A percentile compares a stretch with the other conserved stretches of the same genome.
phyloP scores from a whole-genome alignment of 441 rosid genomes.

The Theobroma grandiflorum region DNA sequence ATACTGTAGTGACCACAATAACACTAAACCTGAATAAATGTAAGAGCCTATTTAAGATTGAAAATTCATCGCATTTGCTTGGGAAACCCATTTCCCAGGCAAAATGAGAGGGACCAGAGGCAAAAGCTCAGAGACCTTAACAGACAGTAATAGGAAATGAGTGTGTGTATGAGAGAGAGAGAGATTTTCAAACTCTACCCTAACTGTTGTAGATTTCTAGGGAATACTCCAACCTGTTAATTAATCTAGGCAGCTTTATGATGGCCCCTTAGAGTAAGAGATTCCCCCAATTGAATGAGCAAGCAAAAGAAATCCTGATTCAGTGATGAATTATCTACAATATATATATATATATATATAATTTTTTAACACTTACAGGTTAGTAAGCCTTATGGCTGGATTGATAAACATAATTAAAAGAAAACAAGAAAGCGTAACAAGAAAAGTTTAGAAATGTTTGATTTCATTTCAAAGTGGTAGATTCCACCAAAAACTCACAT shows the following conservation, averaged over 20 bases:
- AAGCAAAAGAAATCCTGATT: not conserved
- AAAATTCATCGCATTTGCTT: not conserved
- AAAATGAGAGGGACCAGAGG: not conserved
- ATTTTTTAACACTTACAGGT: no score
- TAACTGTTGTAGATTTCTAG: not conserved
- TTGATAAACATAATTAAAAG: not conserved
- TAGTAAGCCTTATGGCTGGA: no score
- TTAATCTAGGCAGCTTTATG: not conserved
- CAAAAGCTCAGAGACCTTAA: not conserved
- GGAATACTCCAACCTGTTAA: not conserved
- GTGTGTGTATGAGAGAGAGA: not conserved
- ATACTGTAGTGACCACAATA: not conserved
- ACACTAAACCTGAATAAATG: slow-evolving; percentile 9
- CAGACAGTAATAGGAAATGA: not conserved
- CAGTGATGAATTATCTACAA: no score
- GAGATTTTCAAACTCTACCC: not conserved
- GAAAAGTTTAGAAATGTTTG: not conserved
- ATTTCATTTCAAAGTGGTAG: slow-evolving; percentile 17
- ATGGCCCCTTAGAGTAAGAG: not conserved
- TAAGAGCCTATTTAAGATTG: not conserved
- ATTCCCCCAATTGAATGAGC: not conserved
- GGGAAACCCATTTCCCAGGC: not conserved
- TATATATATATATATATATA: no score
- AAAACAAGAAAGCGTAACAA: not conserved
- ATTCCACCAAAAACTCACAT: not conserved